Evolutionary conservation across 306 rosid species (phyloP), one percentile per base, ranked within the genome.

Genomic region (Luffa aegyptiaca): DNA sequence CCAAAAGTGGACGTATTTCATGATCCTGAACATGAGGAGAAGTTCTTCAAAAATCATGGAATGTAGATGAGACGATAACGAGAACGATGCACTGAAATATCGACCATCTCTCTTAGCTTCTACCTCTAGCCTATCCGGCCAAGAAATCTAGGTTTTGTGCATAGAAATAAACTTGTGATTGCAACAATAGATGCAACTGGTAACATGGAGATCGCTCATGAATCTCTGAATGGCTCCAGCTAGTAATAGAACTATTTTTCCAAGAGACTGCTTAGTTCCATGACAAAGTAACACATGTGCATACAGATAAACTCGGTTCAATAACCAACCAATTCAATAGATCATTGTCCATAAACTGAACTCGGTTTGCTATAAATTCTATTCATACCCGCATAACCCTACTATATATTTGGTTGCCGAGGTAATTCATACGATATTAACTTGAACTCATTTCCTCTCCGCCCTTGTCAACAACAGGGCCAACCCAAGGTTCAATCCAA

Each of bases 1-100:
- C 95, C 1, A 76, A 87, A 87, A 92, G 63, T n/a, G 92, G 90
- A 56, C 85, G 84, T 44, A 92, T 85, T 84, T 80, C 76, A 21
- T 89, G 92, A 83, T 92, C 89, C 98, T 91, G 79, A 68, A 73
- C 62, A 87, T 42, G 26, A 51, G n/a, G 35, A 10, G 26, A 64
- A 26, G 13, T 46, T 58, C 46, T 70, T 70, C 17, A 42, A 68
- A 70, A 68, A 16, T 10, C 35, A 68, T 68, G 8, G 45, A 33
- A 42, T 42, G 35, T 20, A 39, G 75, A 9, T 10, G 51, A 42
- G 51, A 17, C 35, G 41, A 3, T 39, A 68, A 44, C 4, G 52
- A 39, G 51, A 41, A 33, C 5, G 35, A 41, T 17, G 49, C 14
- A 18, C 49, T 36, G 49, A 14, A 39, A 66, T 17, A 31, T 39